Evolutionary conservation across 225 moss, liverwort and hornwort genomes (phyloP).

Genomic region (Polytrichum commune): DNA sequence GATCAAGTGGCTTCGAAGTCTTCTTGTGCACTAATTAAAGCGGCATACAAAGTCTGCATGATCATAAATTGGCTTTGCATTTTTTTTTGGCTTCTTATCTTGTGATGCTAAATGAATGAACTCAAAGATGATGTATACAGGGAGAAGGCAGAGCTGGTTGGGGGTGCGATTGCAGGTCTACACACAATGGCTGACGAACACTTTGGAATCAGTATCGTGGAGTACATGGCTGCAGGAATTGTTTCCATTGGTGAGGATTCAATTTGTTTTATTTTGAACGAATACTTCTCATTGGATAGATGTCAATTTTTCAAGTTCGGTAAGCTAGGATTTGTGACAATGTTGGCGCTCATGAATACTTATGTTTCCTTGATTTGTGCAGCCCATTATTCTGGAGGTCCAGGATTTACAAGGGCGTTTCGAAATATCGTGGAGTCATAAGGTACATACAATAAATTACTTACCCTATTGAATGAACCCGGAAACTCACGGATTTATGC

Average conservation of each 20-base stretch:
- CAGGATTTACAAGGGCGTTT: too few relatives aligned
- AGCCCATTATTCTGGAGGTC: slow-evolving; percentile 86
- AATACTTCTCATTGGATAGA: background rate
- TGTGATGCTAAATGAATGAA: background rate
- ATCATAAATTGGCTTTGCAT: too few relatives aligned
- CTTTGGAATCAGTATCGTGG: slow-evolving; percentile 94
- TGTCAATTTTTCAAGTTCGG: background rate
- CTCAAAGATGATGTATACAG: slow-evolving; percentile 25
- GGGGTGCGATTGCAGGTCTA: slow-evolving; percentile 77
- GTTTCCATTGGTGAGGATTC: slow-evolving; percentile 77
- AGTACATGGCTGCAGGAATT: slow-evolving; percentile 96
- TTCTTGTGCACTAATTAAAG: background rate
- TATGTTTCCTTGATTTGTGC: slow-evolving; percentile 16
- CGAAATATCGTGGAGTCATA: too few relatives aligned
- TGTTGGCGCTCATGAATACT: background rate
- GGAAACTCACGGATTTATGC: too few relatives aligned
- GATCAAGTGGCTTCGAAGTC: background rate
- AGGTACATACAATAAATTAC: too few relatives aligned
- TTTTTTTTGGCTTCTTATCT: background rate
- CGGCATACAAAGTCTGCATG: background rate
- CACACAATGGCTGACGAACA: slow-evolving; percentile 98
- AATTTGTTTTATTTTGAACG: slow-evolving; percentile 1
- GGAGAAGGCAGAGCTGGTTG: slow-evolving; percentile 64
- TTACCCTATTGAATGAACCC: too few relatives aligned
- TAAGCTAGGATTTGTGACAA: background rate